Conservation (phyloP, 2,329 filamentous ascomycete genomes). For the Botrytis sinoallii region DNA sequence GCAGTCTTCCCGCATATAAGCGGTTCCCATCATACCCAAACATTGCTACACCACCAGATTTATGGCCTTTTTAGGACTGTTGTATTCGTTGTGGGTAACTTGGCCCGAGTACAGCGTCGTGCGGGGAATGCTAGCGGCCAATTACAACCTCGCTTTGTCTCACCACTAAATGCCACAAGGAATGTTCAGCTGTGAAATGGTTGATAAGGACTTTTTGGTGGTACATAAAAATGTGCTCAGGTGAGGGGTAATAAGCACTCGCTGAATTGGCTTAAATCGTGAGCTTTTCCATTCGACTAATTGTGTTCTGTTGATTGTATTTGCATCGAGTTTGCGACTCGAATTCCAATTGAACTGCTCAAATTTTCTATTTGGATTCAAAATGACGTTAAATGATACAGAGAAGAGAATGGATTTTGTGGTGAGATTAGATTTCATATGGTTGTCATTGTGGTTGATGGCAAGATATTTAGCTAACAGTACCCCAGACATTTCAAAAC, state of each 20-base stretch:
- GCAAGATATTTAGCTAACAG: not conserved
- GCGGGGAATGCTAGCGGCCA: not conserved
- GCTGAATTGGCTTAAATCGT: not conserved
- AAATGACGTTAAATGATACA: not conserved
- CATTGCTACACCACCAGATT: not conserved
- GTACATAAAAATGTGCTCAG: not conserved
- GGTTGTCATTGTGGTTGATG: not conserved
- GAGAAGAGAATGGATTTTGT: not conserved
- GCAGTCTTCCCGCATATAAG: not conserved
- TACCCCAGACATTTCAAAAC: slow-evolving; percentile 10
- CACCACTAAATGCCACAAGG: not conserved
- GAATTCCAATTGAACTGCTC: too few relatives aligned
- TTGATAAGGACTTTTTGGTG: not conserved
- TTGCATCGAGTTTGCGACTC: not conserved
- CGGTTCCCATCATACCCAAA: not conserved
- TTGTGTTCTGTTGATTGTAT: not conserved
- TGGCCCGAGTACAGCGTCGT: not conserved
- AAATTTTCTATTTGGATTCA: not conserved
- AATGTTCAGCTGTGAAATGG: not conserved
- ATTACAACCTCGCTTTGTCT: not conserved
- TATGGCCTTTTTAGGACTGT: not conserved
- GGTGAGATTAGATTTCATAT: not conserved
- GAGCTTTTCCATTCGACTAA: not conserved
- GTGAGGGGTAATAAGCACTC: not conserved
- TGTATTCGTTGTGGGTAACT: not conserved